These are phyloP conservation scores for Albophoma yamanashiensis DNA, from an alignment of 2,329 filamentous ascomycete species.

Conservation along the genomic window DNA sequence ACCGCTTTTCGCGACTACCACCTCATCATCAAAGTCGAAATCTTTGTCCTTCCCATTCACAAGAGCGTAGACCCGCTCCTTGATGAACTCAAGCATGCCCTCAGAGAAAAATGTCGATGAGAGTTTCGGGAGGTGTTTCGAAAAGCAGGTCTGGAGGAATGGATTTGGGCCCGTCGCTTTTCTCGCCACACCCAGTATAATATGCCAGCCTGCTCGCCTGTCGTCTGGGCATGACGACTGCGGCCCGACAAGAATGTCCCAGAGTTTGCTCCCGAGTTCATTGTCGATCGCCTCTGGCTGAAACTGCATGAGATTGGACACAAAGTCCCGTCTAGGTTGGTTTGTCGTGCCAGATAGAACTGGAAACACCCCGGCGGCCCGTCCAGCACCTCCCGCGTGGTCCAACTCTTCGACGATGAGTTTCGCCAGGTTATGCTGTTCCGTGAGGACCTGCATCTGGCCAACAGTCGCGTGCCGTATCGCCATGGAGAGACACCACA, in stretches of 20 bases:
- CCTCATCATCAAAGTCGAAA: slow-evolving; percentile 39
- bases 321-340: slow-evolving; percentile 45
- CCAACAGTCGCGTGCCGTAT: slow-evolving; percentile 32
- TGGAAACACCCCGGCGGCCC: slow-evolving; percentile 24
- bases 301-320: slow-evolving; percentile 45
- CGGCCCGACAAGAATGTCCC: slow-evolving; percentile 62
- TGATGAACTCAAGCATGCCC: slow-evolving; percentile 54
- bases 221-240: slow-evolving; percentile 48
- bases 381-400: slow-evolving; percentile 29
- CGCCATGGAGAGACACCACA: slow-evolving; percentile 50
- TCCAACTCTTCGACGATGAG: slow-evolving; percentile 57
- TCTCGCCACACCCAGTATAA: slow-evolving; percentile 40
- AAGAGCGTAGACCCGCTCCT: slow-evolving; percentile 35
- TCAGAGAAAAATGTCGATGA: slow-evolving; percentile 47
- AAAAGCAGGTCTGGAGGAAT: slow-evolving; percentile 44
- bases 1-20: slow-evolving; percentile 39
- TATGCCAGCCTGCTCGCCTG: slow-evolving; percentile 58
- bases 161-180: slow-evolving; percentile 36
- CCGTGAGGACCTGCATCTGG: slow-evolving; percentile 47
- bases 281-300: slow-evolving; percentile 51
- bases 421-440: slow-evolving; percentile 49
- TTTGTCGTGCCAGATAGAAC: slow-evolving; percentile 38
- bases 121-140: slow-evolving; percentile 45
- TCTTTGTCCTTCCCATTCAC: slow-evolving; percentile 29
- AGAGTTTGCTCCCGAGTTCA: slow-evolving; percentile 54